Base-by-base conservation (phyloP, 148 eudicot species). In the Linanthus parryae region DNA sequence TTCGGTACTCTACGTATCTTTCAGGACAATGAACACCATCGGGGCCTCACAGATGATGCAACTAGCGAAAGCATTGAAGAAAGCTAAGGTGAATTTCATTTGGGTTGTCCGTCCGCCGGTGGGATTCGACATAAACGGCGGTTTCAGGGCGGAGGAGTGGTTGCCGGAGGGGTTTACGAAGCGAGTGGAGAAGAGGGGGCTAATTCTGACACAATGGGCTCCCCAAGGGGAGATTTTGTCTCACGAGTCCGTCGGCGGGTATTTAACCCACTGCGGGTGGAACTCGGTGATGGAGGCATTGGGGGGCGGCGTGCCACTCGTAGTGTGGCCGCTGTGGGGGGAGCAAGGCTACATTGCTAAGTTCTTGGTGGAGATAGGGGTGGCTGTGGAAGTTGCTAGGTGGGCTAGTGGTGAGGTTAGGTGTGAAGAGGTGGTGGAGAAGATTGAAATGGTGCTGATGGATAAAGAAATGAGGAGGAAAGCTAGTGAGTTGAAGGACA, bases 91-190 rank as follows among this genome's bases (percentile, higher is more conserved):
- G 14, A 49, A 44, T 26, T 81, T 81, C 70, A 71, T 83, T 8
- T 83, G 90, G 90, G 85, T 79, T 14, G 72, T 83, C 4, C 44
- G 82, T 56, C 89, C 84, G 5, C 87, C 83, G 0, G 10, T 77
- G 11, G 87, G 80, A 1, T 57, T 59, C 3, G 77, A 72, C 53
- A 35, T 44, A n/a, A n/a, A n/a, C n/a, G n/a, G n/a, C n/a, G n/a
- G n/a, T n/a, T n/a, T n/a, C n/a, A n/a, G n/a, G n/a, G 64, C 71
- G 5, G 61, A 60, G 36, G 67, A 73, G 27, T 78, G 79, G 79
- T 42, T 82, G 46, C 89, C 84, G 3, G 69, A 61, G 22, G 79
- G 74, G 1, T 75, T 75, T 46, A 43, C 39, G 22, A 13, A 61
- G 46, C 36, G 67, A 31, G 59, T 56, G n/a, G n/a, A n/a, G n/a